Evolutionary conservation across 2,329 filamentous ascomycete genomes (phyloP), one percentile per base, ranked within the genome.

Genomic region (Uncinocarpus reesii): DNA sequence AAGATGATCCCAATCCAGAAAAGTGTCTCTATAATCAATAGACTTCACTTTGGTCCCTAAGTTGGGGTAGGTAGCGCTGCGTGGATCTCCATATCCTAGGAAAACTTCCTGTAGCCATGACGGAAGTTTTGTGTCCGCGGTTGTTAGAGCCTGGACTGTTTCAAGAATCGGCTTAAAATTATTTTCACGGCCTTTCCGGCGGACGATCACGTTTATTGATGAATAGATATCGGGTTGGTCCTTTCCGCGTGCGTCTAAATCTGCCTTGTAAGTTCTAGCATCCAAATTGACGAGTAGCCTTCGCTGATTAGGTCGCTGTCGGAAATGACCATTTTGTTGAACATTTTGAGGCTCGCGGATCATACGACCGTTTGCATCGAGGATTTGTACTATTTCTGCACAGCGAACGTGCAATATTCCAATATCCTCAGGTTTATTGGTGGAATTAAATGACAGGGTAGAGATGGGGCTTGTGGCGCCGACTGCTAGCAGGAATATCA

Each of bases 81-180:
- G 78, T 50, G 92, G 90, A 65, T 98, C 89, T 40, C 92, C 92
- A 63, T 94, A 96, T 2, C 92, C 92, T n/a, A 98, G 72, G 65
- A 96, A 98, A 7, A 96, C 90, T 56, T 96, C 92, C 59, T 95
- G 87, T 36, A 98, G 74, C 92, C 92, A 98, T 1, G 82, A 78
- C 11, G 92, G 88, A 47, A 96, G 74, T 5, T 86, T 84, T 16
- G 90, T 81, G 57, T 94, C 86, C 0, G 88, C 88, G 28, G 94
- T 73, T 1, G 87, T 84, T 24, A 98, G 76, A 54, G 80, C 85
- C 60, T 84, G 86, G 61, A 98, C 93, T 1, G 89, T 95, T 58
- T 95, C 86, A 29, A 98, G 73, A 7, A 98, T 82, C 7, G 89
- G 81, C 61, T 86, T 93, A 73, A 98, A 98, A 65, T 98, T 98